Percentiles rank a stretch among this genome's conserved stretches.
Conservation (phyloP, 306 rosid genomes). For the Quercus ilex region DNA sequence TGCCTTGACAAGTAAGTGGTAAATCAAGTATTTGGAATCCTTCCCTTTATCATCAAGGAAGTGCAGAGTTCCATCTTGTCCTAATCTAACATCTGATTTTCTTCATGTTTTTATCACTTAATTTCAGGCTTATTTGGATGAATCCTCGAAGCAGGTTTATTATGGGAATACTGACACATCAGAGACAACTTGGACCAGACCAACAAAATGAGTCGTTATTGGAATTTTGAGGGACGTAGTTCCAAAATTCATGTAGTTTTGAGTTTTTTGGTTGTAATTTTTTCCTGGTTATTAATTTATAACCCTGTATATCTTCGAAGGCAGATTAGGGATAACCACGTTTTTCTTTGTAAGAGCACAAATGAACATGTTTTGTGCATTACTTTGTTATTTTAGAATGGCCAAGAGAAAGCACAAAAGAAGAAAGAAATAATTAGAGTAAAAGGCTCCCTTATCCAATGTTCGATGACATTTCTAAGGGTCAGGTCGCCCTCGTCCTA, state of each 20-base stretch:
- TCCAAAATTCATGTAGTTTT: neutral
- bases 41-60: neutral
- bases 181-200: slow-evolving; percentile 78
- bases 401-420: no score
- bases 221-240: neutral
- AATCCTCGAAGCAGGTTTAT: slow-evolving; percentile 72
- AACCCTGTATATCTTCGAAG: neutral
- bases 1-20: neutral
- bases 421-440: no score
- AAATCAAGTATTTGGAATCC: neutral
- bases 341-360: neutral
- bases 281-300: neutral
- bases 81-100: neutral
- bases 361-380: no score
- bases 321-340: neutral
- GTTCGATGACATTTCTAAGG: no score
- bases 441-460: no score
- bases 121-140: slow-evolving; percentile 83
- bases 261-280: neutral
- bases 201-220: slow-evolving; percentile 33
- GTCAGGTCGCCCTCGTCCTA: no score
- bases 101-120: neutral
- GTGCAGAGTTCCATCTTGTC: neutral
- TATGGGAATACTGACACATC: slow-evolving; percentile 68
- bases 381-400: no score